Evolutionary conservation across 2,329 filamentous ascomycete species (phyloP).

Genomic region (Penicillium sp.): DNA sequence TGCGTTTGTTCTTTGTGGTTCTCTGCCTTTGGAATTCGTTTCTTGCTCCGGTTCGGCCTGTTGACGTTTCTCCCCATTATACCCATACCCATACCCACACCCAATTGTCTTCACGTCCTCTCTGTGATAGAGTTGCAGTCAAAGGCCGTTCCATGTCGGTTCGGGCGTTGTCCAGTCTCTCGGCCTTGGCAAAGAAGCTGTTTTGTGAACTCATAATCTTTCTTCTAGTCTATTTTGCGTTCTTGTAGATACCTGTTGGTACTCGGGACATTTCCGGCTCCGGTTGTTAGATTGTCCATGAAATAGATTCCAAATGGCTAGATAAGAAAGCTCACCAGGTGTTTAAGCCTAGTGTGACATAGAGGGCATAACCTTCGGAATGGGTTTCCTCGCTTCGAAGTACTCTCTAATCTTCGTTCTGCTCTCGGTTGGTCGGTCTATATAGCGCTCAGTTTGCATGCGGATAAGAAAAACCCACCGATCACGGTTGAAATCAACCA

Average conservation of each 20-base stretch:
- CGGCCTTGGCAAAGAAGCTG: not conserved
- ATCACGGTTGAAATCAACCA: no score
- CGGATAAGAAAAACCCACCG: no score
- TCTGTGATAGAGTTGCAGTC: slow-evolving; percentile 16
- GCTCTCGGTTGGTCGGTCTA: no score
- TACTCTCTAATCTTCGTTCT: no score
- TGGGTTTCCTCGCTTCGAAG: no score
- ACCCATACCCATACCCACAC: slow-evolving; percentile 4
- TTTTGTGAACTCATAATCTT: not conserved
- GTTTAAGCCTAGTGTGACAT: no score
- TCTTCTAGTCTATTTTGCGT: not conserved
- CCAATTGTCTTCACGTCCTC: not conserved
- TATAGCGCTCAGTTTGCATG: no score
- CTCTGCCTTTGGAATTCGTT: not conserved
- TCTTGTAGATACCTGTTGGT: not conserved
- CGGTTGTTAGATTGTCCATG: not conserved
- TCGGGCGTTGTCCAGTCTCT: slow-evolving; percentile 7
- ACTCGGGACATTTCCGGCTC: not conserved
- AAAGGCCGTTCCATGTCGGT: slow-evolving; percentile 11
- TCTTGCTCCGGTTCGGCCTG: not conserved
- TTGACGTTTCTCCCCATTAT: slow-evolving; percentile 11
- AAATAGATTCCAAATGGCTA: not conserved
- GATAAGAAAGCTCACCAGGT: no score
- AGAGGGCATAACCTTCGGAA: no score
- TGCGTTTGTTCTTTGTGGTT: not conserved